Base-by-base conservation (phyloP, 2,329 filamentous ascomycete species). In the Fusarium phyllophilum region DNA sequence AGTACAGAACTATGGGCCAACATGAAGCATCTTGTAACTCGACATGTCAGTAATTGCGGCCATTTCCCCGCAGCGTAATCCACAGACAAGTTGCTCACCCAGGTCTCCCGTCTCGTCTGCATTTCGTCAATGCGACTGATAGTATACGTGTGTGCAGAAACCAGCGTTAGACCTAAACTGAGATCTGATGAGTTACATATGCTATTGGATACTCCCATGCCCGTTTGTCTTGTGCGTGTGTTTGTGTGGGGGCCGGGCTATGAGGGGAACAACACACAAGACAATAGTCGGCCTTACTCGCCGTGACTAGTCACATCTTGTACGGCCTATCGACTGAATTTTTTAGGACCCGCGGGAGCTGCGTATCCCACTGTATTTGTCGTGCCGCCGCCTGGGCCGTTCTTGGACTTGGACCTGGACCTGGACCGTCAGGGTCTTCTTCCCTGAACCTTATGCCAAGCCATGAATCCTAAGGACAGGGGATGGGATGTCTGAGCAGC, bases 111-210 rank as follows among this genome's bases (percentile, higher is more conserved):
- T 70, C 56, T 56, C 34, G 55, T 59, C 61, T 67, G 66, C 65
- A 74, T 75, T 66, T 66, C 59, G 65, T 71, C 64, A 51, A 76
- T 51, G 60, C 62, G 31, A 52, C 52, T 67, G 62, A 60, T 48
- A 70, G 54, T 48, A 41, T 62, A 33, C 68, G 51, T 36, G 46
- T 58, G 51, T 42, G 62, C 33, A 57, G 49, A 63, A 62, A 61
- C 58, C 52, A 59, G 68, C 65, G 63, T 62, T 74, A 33, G 60
- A 44, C 44, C n/a, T n/a, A 78, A 78, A 75, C 68, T 78, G 77
- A 78, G 72, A 78, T 75, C 58, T 78, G 63, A 66, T 42, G 65
- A 57, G 65, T 61, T 63, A 55, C 41, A 64, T 51, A 55, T 36
- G 58, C 65, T 59, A 77, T 71, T 78, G 69, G 74, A 62, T 60